phyloP scores from a whole-genome alignment of 305 asterid genomes.

The Lippia alba region DNA sequence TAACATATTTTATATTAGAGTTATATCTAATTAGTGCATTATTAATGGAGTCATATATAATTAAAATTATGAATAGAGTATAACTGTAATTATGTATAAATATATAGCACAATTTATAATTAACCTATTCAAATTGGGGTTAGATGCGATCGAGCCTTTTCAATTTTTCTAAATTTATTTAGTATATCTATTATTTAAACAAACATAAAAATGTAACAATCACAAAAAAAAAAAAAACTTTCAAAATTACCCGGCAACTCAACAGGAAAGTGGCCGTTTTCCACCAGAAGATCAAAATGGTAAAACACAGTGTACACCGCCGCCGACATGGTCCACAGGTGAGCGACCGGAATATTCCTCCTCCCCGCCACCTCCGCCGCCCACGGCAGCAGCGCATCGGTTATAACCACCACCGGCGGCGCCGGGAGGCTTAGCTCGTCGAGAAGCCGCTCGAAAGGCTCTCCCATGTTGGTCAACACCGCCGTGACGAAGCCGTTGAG shows the following conservation, averaged over 20 bases:
- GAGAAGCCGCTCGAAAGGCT: conserved; percentile 48
- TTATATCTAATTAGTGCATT: too few species aligned
- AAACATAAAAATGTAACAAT: too few species aligned
- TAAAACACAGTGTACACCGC: conserved; percentile 36
- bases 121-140: too few species aligned
- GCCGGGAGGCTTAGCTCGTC: conserved; percentile 29
- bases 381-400: conserved; percentile 41
- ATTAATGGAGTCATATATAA: too few species aligned
- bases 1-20: too few species aligned
- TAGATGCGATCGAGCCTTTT: too few species aligned
- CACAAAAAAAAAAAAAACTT: too few species aligned
- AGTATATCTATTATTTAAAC: too few species aligned
- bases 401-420: conserved; percentile 36
- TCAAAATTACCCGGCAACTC: conserved; percentile 32
- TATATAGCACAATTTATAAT: too few species aligned
- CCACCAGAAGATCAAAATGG: conserved; percentile 42
- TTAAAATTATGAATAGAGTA: too few species aligned
- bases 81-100: too few species aligned
- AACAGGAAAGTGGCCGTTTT: conserved; percentile 45
- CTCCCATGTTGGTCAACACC: conserved; percentile 44
- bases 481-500: conserved; percentile 33
- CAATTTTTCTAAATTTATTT: too few species aligned
- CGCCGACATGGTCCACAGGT: conserved; percentile 51
- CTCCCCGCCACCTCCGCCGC: conserved; percentile 24
- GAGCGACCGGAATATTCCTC: conserved; percentile 56